phyloP scores from a whole-genome alignment of 768 basidiomycete species.

The Boletellus ananas region DNA sequence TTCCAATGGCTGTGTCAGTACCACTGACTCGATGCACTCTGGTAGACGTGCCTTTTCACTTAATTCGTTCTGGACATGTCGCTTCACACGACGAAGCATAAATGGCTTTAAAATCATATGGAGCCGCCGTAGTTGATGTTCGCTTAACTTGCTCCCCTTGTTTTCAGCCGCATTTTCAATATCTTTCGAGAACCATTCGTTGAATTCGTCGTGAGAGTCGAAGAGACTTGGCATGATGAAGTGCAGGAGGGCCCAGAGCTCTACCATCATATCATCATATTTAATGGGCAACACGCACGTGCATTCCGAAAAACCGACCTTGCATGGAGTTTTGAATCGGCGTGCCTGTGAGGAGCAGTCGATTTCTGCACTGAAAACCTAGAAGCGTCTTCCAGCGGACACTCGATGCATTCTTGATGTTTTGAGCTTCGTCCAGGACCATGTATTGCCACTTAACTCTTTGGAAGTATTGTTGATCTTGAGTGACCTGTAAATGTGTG shows the following conservation, averaged over 20 bases:
- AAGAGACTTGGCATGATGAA: constrained; percentile 99
- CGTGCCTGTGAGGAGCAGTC: constrained; percentile 92
- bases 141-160: constrained; percentile 87
- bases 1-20: constrained; percentile 66
- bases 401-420: constrained; percentile 96
- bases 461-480: constrained; percentile 98
- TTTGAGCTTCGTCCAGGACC: constrained; percentile 99
- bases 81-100: constrained; percentile 96
- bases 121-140: constrained; percentile 88
- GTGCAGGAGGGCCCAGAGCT: constrained; percentile 96
- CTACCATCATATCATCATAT: constrained; percentile 37
- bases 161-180: constrained; percentile 95
- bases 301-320: constrained; percentile 46
- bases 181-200: constrained; percentile 99
- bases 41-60: constrained; percentile 80
- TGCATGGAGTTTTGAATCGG: constrained; percentile 99
- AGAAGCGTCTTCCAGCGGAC: constrained; percentile 97
- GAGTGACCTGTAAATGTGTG: constrained; percentile 61
- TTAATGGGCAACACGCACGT: constrained; percentile 2
- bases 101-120: constrained; percentile 99
- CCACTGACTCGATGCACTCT: constrained; percentile 59
- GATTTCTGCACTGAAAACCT: constrained; percentile 93
- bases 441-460: constrained; percentile 99
- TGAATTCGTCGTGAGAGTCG: constrained; percentile 99
- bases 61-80: constrained; percentile 98